A percentile compares a stretch with the other conserved stretches of the same genome.
phyloP scores from a whole-genome alignment of 805 yeast genomes.

The Ogataea philodendri region DNA sequence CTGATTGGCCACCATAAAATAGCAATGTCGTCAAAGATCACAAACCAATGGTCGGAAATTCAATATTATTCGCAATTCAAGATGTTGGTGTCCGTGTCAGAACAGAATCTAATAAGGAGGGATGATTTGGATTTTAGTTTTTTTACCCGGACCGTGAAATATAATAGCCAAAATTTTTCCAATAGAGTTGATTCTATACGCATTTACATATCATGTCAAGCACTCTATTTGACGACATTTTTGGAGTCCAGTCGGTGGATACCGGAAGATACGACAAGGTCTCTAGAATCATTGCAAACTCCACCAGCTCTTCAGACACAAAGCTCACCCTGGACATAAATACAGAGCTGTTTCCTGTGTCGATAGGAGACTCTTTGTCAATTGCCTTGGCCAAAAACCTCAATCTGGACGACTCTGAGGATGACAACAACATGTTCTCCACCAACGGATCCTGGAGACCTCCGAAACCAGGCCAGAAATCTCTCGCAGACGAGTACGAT shows the following conservation, averaged over 20 bases:
- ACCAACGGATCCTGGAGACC: constrained; percentile 73
- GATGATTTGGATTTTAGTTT: neutral
- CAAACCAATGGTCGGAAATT: no score
- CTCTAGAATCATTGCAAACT: constrained; percentile 80
- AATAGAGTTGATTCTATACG: neutral
- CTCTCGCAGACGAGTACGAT: constrained; percentile 94
- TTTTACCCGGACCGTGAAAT: constrained; percentile 11
- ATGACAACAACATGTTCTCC: constrained; percentile 46
- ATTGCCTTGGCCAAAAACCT: constrained; percentile 81
- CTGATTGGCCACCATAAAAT: constrained; percentile 7
- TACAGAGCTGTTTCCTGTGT: constrained; percentile 86
- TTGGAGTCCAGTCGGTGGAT: constrained; percentile 80
- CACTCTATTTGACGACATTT: constrained; percentile 90
- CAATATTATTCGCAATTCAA: no score
- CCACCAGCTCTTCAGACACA: constrained; percentile 77
- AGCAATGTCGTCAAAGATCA: no score
- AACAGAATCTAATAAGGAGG: constrained; percentile 4
- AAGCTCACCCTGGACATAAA: constrained; percentile 86
- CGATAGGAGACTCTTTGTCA: constrained; percentile 72
- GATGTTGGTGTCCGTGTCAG: no score
- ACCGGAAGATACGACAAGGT: constrained; percentile 90
- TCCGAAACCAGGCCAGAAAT: constrained; percentile 77
- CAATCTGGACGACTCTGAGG: constrained; percentile 46
- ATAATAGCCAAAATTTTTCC: constrained; percentile 9
- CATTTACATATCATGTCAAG: constrained; percentile 46